Conservation (phyloP, 2,329 filamentous ascomycete genomes). For the Elsinoe perseae region DNA sequence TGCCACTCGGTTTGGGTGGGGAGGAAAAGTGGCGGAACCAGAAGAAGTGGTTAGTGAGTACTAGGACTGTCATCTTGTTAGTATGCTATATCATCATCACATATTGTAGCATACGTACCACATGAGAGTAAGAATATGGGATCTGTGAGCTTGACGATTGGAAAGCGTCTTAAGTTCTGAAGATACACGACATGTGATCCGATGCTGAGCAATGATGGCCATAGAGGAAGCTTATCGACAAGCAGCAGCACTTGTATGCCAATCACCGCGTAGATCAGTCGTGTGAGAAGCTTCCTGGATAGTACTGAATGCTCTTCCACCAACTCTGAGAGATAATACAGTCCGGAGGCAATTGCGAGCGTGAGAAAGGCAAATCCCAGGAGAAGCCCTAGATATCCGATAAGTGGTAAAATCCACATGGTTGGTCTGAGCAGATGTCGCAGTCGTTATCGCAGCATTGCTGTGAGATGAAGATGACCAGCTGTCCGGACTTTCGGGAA, state of each 20-base stretch:
- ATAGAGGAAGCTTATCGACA: constrained; percentile 77
- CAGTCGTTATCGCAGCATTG: neutral
- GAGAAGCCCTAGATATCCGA: constrained; percentile 81
- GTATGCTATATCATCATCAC: neutral
- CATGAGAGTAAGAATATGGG: constrained; percentile 81
- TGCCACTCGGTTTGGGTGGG: constrained; percentile 49
- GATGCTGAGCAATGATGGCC: constrained; percentile 36
- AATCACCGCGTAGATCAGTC: constrained; percentile 77
- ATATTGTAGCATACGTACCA: constrained; percentile 48
- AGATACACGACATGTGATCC: constrained; percentile 42
- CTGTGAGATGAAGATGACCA: neutral
- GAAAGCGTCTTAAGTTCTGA: constrained; percentile 71
- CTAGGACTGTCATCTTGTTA: constrained; percentile 51
- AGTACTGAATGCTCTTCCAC: constrained; percentile 96
- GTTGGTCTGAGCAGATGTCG: constrained; percentile 24
- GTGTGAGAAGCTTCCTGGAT: constrained; percentile 76
- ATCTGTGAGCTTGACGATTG: constrained; percentile 76
- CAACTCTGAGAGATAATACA: constrained; percentile 96
- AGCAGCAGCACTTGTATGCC: constrained; percentile 64
- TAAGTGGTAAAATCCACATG: constrained; percentile 93
- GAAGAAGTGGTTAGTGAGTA: constrained; percentile 83
- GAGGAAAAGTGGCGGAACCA: constrained; percentile 92
- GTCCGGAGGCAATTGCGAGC: constrained; percentile 89
- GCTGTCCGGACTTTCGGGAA: constrained; percentile 1
- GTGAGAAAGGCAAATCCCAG: constrained; percentile 92